Percentiles rank a stretch among this genome's conserved stretches.
These are phyloP conservation scores for Asparagopsis taxiformis DNA, from an alignment of 31 red algal genomes.

Conservation along the genomic window DNA sequence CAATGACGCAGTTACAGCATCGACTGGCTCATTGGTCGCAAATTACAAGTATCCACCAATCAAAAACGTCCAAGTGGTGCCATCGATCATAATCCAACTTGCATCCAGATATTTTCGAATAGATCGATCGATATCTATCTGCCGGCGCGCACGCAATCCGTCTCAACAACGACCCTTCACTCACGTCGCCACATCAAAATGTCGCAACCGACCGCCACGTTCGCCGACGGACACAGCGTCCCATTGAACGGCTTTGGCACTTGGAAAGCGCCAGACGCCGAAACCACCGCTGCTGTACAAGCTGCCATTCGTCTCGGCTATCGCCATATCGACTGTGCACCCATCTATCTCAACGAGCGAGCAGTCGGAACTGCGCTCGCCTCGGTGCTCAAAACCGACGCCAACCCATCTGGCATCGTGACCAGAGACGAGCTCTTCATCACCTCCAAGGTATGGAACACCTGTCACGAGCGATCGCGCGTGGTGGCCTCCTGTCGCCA, in stretches of 20 bases:
- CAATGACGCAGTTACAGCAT: too few species aligned
- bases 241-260: slow-evolving; percentile 78
- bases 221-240: slow-evolving; percentile 39
- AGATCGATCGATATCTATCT: too few species aligned
- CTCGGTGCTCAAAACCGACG: slow-evolving; percentile 27
- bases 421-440: slow-evolving; percentile 65
- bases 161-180: neutral
- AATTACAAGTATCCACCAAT: too few species aligned
- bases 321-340: slow-evolving; percentile 84
- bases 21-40: too few species aligned
- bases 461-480: slow-evolving; percentile 46
- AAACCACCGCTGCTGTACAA: slow-evolving; percentile 32
- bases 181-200: neutral
- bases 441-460: slow-evolving; percentile 91
- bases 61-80: too few species aligned
- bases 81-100: too few species aligned
- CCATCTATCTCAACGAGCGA: slow-evolving; percentile 74
- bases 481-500: slow-evolving; percentile 62
- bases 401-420: neutral
- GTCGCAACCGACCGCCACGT: slow-evolving; percentile 4
- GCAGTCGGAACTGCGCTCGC: slow-evolving; percentile 72
- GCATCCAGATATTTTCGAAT: too few species aligned
- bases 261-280: slow-evolving; percentile 67
- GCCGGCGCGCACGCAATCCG: too few species aligned
- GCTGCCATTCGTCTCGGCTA: slow-evolving; percentile 67